Evolutionary conservation across 2,329 filamentous ascomycete genomes (phyloP).

Genomic region (Bimuria novae-zelandiae): DNA sequence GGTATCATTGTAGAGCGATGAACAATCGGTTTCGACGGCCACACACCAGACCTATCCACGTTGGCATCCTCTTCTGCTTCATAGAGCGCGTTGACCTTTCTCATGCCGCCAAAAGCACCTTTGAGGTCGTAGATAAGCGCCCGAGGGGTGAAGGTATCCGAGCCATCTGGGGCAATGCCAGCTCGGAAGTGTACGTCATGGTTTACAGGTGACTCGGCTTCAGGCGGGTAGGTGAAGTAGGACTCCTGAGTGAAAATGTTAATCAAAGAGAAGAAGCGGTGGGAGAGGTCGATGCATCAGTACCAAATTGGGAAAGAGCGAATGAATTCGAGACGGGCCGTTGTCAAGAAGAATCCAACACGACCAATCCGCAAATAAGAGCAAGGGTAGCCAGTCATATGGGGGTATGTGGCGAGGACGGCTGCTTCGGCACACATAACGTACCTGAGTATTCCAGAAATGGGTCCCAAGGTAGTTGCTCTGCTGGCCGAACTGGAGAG

Average conservation of each 20-base stretch:
- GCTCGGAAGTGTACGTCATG: slow-evolving; percentile 89
- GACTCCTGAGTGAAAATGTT: slow-evolving; percentile 70
- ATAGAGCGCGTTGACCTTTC: slow-evolving; percentile 87
- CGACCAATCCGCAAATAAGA: too few relatives aligned
- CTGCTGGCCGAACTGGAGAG: slow-evolving; percentile 87
- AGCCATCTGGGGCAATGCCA: slow-evolving; percentile 79
- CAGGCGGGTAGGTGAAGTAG: slow-evolving; percentile 88
- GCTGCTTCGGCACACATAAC: slow-evolving; percentile 4
- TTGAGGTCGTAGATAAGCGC: slow-evolving; percentile 95
- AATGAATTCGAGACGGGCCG: too few relatives aligned
- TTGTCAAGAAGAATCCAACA: too few relatives aligned
- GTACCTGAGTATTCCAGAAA: slow-evolving; percentile 94
- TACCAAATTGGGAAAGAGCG: neutral
- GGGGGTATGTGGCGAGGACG: neutral
- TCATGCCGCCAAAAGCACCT: slow-evolving; percentile 85
- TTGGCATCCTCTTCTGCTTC: slow-evolving; percentile 57
- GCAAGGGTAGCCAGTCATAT: too few relatives aligned
- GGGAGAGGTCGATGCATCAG: neutral
- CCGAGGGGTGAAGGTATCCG: slow-evolving; percentile 89
- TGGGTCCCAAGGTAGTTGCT: slow-evolving; percentile 94
- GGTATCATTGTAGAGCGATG: slow-evolving; percentile 71
- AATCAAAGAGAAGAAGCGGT: slow-evolving; percentile 3
- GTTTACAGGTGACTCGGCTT: slow-evolving; percentile 67
- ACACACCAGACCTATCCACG: slow-evolving; percentile 32
- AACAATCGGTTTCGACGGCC: slow-evolving; percentile 56